Percentiles rank a stretch among this genome's conserved stretches.
phyloP scores from a whole-genome alignment of 2,329 filamentous ascomycete genomes.

The Phyllachora maydis region DNA sequence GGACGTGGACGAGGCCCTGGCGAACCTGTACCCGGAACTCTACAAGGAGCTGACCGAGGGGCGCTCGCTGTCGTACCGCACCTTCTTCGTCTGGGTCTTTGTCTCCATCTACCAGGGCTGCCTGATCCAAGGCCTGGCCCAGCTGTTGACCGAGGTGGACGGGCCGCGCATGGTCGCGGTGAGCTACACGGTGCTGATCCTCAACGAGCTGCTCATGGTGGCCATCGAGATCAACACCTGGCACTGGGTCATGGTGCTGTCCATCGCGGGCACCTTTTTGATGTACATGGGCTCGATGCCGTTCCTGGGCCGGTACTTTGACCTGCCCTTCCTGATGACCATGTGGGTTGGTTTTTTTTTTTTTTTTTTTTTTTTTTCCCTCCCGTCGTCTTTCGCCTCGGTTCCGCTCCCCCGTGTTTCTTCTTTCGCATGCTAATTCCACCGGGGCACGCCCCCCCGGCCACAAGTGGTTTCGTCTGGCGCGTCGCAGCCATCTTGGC shows the following conservation, averaged over 20 bases:
- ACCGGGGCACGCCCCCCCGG: slow-evolving; percentile 5
- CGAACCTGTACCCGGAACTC: slow-evolving; percentile 87
- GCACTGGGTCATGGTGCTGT: slow-evolving; percentile 81
- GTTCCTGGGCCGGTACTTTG: slow-evolving; percentile 78
- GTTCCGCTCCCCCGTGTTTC: background rate
- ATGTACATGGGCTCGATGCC: slow-evolving; percentile 71
- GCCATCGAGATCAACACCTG: slow-evolving; percentile 92
- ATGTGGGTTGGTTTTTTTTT: slow-evolving; percentile 20
- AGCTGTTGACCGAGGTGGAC: slow-evolving; percentile 66
- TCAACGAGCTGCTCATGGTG: slow-evolving; percentile 96
- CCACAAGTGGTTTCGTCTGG: slow-evolving; percentile 62
- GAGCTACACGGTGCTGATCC: slow-evolving; percentile 73
- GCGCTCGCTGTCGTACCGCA: slow-evolving; percentile 70
- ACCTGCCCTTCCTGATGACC: slow-evolving; percentile 58
- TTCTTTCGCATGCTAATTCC: slow-evolving; percentile 1
- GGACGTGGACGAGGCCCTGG: slow-evolving; percentile 84
- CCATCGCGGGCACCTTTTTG: slow-evolving; percentile 61
- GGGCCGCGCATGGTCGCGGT: slow-evolving; percentile 66
- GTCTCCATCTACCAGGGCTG: slow-evolving; percentile 90
- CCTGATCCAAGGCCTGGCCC: slow-evolving; percentile 85
- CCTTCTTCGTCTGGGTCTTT: slow-evolving; percentile 92
- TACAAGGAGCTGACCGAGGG: slow-evolving; percentile 94
- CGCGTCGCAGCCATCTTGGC: slow-evolving; percentile 61
- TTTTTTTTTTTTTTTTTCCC: background rate
- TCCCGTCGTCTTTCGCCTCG: background rate